Conservation (phyloP, 257 asterid genomes). For the Nicotiana tabacum region DNA sequence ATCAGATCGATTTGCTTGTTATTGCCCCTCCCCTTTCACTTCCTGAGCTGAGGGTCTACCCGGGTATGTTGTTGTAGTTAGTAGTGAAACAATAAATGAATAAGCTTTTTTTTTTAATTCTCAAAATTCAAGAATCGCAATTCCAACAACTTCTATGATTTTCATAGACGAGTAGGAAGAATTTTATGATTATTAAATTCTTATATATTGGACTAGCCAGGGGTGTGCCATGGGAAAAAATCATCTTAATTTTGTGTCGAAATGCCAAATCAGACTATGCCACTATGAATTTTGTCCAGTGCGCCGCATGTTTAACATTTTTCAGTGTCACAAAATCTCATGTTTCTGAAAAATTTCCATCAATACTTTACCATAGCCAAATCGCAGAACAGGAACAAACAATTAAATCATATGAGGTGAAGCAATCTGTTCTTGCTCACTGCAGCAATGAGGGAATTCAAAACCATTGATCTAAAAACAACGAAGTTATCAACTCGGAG, state of each 20-base stretch:
- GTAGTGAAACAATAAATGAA: background rate
- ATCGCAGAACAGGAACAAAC: background rate
- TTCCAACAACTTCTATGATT: background rate
- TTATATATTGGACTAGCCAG: background rate
- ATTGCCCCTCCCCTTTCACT: too few species aligned
- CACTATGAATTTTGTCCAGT: too few species aligned
- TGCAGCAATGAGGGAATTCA: background rate
- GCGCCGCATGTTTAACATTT: too few species aligned
- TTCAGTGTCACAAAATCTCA: too few species aligned
- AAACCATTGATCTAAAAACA: background rate
- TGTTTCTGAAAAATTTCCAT: too few species aligned
- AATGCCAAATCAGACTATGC: background rate
- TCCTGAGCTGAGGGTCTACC: too few species aligned
- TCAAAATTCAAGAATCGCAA: background rate
- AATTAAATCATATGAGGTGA: background rate
- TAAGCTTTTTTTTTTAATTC: background rate
- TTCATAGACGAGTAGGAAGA: background rate
- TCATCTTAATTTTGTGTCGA: background rate
- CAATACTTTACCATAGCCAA: too few species aligned
- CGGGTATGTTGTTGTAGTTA: too few species aligned
- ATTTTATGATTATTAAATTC: background rate
- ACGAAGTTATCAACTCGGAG: background rate
- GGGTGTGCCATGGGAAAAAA: background rate
- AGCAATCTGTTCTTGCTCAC: background rate
- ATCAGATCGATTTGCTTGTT: too few species aligned